These are phyloP conservation scores for Cyclaneusma minus DNA, from an alignment of 2,329 filamentous ascomycete species.

Conservation along the genomic window DNA sequence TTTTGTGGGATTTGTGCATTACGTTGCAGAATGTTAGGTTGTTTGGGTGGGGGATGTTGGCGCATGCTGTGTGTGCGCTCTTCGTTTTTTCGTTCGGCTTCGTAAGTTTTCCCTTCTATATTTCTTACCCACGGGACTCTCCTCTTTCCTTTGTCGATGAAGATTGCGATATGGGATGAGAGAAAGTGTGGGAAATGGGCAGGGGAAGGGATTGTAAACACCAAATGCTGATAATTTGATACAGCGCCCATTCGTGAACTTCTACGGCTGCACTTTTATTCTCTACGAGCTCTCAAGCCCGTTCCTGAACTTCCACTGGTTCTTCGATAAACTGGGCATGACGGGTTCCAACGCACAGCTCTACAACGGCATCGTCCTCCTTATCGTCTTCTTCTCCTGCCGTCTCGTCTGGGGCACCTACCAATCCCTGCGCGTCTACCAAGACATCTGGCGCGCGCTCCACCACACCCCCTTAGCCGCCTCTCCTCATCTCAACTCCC, in stretches of 20 bases:
- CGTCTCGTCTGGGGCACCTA: slow-evolving; percentile 67
- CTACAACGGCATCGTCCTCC: slow-evolving; percentile 60
- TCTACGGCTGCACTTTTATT: slow-evolving; percentile 67
- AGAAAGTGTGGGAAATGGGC: too few species aligned
- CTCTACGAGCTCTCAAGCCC: slow-evolving; percentile 78
- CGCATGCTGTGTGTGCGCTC: slow-evolving; percentile 61
- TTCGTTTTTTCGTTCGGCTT: slow-evolving; percentile 65
- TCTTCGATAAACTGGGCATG: slow-evolving; percentile 73
- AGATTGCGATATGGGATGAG: slow-evolving; percentile 1
- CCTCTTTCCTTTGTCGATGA: slow-evolving; percentile 6
- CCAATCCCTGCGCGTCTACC: slow-evolving; percentile 52
- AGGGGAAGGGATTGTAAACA: too few species aligned
- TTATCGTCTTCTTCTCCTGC: slow-evolving; percentile 60
- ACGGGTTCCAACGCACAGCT: slow-evolving; percentile 61
- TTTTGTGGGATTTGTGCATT: slow-evolving; percentile 66
- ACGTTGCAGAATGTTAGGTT: slow-evolving; percentile 52
- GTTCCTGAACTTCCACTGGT: slow-evolving; percentile 84
- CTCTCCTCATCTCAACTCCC: slow-evolving; percentile 17
- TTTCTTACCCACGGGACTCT: not conserved
- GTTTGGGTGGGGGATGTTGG: slow-evolving; percentile 44
- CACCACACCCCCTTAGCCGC: slow-evolving; percentile 23
- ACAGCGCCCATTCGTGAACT: slow-evolving; percentile 72
- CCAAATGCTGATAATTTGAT: slow-evolving; percentile 1
- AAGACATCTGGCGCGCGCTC: slow-evolving; percentile 50
- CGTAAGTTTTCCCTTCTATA: slow-evolving; percentile 34